Evolutionary conservation across 2,329 filamentous ascomycete species (phyloP).

Genomic region (Sporothrix humicola): DNA sequence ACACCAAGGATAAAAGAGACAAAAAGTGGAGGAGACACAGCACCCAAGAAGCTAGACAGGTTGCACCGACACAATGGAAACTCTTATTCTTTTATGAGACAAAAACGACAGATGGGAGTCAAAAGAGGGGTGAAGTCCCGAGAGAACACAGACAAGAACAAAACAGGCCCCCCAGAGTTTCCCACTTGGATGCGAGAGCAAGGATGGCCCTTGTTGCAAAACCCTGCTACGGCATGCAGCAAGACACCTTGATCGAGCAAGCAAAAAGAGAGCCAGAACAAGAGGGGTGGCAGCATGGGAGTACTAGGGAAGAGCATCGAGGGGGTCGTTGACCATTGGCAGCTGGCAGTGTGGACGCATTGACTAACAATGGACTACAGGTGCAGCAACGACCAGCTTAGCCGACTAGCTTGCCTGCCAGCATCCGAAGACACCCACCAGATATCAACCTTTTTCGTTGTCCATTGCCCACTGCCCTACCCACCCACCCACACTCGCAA

Average conservation of each 20-base stretch:
- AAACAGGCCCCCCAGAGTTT: slow-evolving; percentile 2
- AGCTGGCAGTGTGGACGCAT: neutral
- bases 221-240: slow-evolving; percentile 20
- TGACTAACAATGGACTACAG: slow-evolving; percentile 20
- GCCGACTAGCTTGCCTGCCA: slow-evolving; percentile 1
- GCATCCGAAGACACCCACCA: slow-evolving; percentile 18
- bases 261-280: neutral
- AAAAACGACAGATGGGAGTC: neutral
- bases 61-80: neutral
- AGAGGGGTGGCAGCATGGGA: neutral
- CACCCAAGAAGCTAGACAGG: neutral
- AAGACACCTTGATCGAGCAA: slow-evolving; percentile 11
- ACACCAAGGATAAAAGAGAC: neutral
- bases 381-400: slow-evolving; percentile 4
- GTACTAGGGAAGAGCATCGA: neutral
- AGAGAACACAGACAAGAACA: neutral
- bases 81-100: neutral
- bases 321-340: neutral
- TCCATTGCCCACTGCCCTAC: neutral
- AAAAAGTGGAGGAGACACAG: slow-evolving; percentile 22
- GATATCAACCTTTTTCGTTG: neutral
- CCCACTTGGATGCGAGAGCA: slow-evolving; percentile 19
- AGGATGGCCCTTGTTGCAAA: slow-evolving; percentile 24
- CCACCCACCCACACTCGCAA: neutral
- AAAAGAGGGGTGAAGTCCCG: neutral